These are phyloP conservation scores for Rhodosporidiobolus odoratus DNA, from an alignment of 768 basidiomycete genomes.

Conservation along the genomic window DNA sequence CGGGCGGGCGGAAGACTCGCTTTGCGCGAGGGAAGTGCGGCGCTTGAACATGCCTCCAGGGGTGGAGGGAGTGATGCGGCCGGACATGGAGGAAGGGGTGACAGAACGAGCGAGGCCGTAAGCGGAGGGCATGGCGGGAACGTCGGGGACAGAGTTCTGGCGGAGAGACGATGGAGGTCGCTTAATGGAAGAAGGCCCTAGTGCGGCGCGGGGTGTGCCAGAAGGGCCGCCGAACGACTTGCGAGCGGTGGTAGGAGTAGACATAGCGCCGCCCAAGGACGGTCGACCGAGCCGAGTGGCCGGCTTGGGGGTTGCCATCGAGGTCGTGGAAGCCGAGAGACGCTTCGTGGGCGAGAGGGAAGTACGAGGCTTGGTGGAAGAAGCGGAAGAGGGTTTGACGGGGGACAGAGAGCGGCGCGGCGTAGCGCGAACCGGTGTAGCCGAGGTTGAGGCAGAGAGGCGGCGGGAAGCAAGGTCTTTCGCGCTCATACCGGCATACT, in stretches of 20 bases:
- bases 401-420: slow-evolving; percentile 18
- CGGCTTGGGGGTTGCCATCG: slow-evolving; percentile 22
- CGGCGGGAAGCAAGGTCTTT: slow-evolving; percentile 59
- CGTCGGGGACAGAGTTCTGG: slow-evolving; percentile 20
- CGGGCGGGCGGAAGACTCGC: slow-evolving; percentile 3
- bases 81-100: slow-evolving; percentile 17
- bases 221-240: slow-evolving; percentile 29
- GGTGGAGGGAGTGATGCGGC: slow-evolving; percentile 19
- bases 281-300: slow-evolving; percentile 16
- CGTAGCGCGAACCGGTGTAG: neutral
- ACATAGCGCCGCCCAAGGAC: slow-evolving; percentile 22
- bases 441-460: neutral
- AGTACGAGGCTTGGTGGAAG: slow-evolving; percentile 9
- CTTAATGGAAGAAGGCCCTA: slow-evolving; percentile 16
- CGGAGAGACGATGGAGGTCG: slow-evolving; percentile 31
- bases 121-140: slow-evolving; percentile 28
- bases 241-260: slow-evolving; percentile 20
- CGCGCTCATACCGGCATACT: slow-evolving; percentile 77
- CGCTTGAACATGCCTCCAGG: slow-evolving; percentile 18
- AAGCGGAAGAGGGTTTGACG: slow-evolving; percentile 2
- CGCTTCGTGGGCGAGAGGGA: slow-evolving; percentile 17
- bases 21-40: slow-evolving; percentile 19
- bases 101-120: slow-evolving; percentile 23
- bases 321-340: neutral
- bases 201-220: slow-evolving; percentile 3